These are phyloP conservation scores for Piloderma croceum DNA, from an alignment of 768 basidiomycete genomes.

Conservation along the genomic window DNA sequence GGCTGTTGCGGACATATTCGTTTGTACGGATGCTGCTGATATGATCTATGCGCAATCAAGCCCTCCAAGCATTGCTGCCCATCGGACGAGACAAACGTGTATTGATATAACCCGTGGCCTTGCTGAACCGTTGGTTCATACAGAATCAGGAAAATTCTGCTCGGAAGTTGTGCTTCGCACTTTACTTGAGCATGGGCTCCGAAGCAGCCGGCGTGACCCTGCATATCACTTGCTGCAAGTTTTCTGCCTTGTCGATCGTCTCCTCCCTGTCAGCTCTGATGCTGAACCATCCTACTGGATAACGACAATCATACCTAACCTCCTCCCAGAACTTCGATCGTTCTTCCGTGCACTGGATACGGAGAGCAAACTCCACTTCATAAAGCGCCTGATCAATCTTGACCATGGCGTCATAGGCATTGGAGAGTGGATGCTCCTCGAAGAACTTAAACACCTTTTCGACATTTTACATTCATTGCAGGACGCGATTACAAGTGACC, in stretches of 20 bases:
- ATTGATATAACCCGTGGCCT: conserved; percentile 43
- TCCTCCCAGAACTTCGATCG: conserved; percentile 45
- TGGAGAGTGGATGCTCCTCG: conserved; percentile 65
- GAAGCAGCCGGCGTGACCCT: conserved; percentile 45
- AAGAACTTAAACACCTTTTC: conserved; percentile 53
- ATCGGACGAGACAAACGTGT: conserved; percentile 44
- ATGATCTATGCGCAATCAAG: conserved; percentile 35
- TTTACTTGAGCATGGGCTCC: conserved; percentile 46
- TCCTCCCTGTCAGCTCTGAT: conserved; percentile 40
- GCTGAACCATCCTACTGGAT: conserved; percentile 44
- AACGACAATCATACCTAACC: conserved; percentile 47
- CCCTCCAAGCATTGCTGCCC: conserved; percentile 37
- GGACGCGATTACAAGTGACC: conserved; percentile 21
- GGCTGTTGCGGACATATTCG: conserved; percentile 50
- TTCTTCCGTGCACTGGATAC: conserved; percentile 57
- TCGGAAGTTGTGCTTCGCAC: conserved; percentile 51
- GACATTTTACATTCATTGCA: conserved; percentile 33
- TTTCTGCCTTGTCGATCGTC: conserved; percentile 48
- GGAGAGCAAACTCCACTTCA: conserved; percentile 46
- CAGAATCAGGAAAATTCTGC: conserved; percentile 32
- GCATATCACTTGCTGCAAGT: conserved; percentile 50
- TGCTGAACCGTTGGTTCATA: conserved; percentile 25
- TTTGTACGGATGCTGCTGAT: conserved; percentile 44
- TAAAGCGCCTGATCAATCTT: conserved; percentile 49
- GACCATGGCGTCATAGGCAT: conserved; percentile 54